These are phyloP conservation scores for Phlebiopsis gigantea DNA, from an alignment of 768 basidiomycete species.

Conservation along the genomic window DNA sequence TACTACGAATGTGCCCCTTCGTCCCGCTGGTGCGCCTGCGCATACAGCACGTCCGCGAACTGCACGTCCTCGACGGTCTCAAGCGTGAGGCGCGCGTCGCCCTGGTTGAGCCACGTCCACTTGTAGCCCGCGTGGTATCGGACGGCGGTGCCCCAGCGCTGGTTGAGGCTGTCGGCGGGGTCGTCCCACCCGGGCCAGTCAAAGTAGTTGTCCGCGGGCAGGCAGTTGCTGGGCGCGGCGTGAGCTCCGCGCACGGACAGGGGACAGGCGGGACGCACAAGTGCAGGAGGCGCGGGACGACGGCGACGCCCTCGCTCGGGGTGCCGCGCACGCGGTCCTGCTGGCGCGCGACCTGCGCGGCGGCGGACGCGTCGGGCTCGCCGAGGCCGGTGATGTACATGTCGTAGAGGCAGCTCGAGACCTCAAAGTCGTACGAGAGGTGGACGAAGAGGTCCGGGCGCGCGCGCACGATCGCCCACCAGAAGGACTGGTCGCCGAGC, in stretches of 20 bases:
- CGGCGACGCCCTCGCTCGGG: constrained; percentile 35
- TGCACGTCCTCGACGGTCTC: constrained; percentile 28
- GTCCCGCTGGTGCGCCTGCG: too few species aligned
- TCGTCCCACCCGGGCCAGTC: constrained; percentile 44
- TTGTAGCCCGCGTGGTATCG: constrained; percentile 43
- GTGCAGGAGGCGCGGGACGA: constrained; percentile 45
- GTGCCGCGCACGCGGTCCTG: constrained; percentile 34
- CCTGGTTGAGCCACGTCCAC: constrained; percentile 45
- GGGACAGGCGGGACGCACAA: constrained; percentile 33
- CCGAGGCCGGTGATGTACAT: constrained; percentile 41
- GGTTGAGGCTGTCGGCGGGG: constrained; percentile 31
- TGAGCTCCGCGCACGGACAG: not conserved
- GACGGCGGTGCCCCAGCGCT: constrained; percentile 40
- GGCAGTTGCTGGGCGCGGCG: constrained; percentile 33
- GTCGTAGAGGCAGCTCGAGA: constrained; percentile 45
- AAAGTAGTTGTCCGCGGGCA: constrained; percentile 28
- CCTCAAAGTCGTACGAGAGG: constrained; percentile 42
- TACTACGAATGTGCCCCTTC: too few species aligned
- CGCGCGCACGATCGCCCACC: constrained; percentile 47
- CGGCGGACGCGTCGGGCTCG: constrained; percentile 24
- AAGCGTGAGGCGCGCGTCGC: constrained; percentile 24
- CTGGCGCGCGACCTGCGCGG: constrained; percentile 26
- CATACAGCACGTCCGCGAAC: constrained; percentile 34
- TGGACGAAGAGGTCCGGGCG: constrained; percentile 37
- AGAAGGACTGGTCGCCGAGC: constrained; percentile 47